These are phyloP conservation scores for Sporothrix luriei DNA, from an alignment of 2,329 filamentous ascomycete species.

Conservation along the genomic window DNA sequence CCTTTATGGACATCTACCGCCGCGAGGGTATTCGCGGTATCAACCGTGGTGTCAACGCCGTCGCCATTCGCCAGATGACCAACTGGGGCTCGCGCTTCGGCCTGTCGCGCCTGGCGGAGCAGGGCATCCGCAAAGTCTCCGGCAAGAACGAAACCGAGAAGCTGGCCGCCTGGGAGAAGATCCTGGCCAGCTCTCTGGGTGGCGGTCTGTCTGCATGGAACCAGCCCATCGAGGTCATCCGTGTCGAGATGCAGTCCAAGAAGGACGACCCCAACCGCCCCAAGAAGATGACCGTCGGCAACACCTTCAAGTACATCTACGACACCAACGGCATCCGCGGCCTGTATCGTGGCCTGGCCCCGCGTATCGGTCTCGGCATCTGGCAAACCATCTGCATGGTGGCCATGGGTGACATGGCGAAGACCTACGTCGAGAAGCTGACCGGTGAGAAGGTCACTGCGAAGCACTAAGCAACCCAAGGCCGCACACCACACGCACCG, in stretches of 20 bases:
- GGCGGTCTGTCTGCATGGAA: constrained; percentile 98
- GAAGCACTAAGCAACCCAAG: constrained; percentile 59
- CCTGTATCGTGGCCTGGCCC: constrained; percentile 92
- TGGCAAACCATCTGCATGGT: constrained; percentile 99
- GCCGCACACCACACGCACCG: not conserved
- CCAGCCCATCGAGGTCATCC: constrained; percentile 99
- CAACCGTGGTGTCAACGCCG: constrained; percentile 98
- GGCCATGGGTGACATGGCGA: constrained; percentile 92
- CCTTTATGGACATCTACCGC: constrained; percentile 96
- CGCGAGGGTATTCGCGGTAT: constrained; percentile 92
- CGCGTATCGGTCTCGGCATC: constrained; percentile 90
- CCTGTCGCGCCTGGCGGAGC: constrained; percentile 86
- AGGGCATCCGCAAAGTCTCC: constrained; percentile 75
- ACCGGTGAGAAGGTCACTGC: constrained; percentile 66
- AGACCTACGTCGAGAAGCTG: constrained; percentile 67
- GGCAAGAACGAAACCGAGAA: constrained; percentile 79
- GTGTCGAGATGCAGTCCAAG: constrained; percentile 99
- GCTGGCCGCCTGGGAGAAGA: constrained; percentile 81
- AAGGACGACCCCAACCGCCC: constrained; percentile 95
- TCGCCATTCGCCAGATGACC: constrained; percentile 97
- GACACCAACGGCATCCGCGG: constrained; percentile 82
- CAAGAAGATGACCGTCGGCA: constrained; percentile 97
- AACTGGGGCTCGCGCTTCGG: constrained; percentile 99
- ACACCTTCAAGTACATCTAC: constrained; percentile 87
- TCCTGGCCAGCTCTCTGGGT: constrained; percentile 80